A percentile compares a stretch with the other conserved stretches of the same genome.
Evolutionary conservation across 2,329 filamentous ascomycete genomes (phyloP).

Genomic region (Paecilomyces variotii): DNA sequence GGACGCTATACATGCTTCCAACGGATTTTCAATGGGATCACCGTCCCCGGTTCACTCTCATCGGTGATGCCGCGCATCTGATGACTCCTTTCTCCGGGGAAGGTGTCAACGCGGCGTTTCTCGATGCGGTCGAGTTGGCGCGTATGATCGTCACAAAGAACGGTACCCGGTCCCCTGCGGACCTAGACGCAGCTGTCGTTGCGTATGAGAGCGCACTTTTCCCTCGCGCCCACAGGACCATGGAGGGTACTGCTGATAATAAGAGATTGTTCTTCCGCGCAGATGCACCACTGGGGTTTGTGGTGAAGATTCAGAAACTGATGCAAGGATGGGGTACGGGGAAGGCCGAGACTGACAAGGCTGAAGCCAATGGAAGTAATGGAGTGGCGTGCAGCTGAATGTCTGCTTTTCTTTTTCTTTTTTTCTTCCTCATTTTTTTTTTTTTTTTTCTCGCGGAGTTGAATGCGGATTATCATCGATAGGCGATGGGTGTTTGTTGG

Average conservation of each 20-base stretch:
- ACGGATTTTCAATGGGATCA: constrained; percentile 15
- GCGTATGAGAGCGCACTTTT: not conserved
- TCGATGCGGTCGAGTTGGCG: constrained; percentile 6
- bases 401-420: not conserved
- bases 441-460: not conserved
- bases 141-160: constrained; percentile 3
- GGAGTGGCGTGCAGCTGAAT: not conserved
- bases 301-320: not conserved
- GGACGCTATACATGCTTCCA: constrained; percentile 17
- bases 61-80: constrained; percentile 20
- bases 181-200: not conserved
- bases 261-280: not conserved
- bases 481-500: not conserved
- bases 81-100: constrained; percentile 22
- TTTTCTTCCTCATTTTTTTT: not conserved
- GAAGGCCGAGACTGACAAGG: not conserved
- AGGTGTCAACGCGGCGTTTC: constrained; percentile 14
- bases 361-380: not conserved
- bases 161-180: not conserved
- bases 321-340: not conserved
- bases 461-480: not conserved
- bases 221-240: not conserved
- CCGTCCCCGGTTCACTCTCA: constrained; percentile 13
- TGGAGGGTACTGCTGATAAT: not conserved
- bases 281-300: not conserved